These are phyloP conservation scores for Penicillium capsulatum DNA, from an alignment of 2,329 filamentous ascomycete species.

Conservation along the genomic window DNA sequence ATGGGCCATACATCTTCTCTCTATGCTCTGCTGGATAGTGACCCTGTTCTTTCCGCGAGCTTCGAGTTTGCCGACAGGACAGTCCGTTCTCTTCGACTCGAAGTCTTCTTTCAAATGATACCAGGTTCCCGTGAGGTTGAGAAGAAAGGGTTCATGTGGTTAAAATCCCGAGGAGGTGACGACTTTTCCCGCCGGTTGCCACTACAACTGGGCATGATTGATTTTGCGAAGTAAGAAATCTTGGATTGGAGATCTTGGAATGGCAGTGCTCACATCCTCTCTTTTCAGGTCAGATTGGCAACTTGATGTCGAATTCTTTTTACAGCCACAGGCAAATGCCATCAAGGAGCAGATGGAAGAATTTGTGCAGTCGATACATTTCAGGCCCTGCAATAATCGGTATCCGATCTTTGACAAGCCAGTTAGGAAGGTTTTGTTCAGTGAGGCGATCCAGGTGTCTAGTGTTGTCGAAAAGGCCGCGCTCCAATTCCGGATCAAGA, in stretches of 20 bases:
- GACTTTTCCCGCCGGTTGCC: constrained; percentile 16
- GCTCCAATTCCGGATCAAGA: constrained; percentile 37
- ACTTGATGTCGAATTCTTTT: constrained; percentile 39
- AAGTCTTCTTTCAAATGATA: background rate
- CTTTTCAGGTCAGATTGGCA: constrained; percentile 38
- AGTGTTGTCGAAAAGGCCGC: constrained; percentile 39
- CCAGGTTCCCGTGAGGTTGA: background rate
- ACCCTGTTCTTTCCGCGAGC: constrained; percentile 37
- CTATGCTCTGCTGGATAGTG: constrained; percentile 21
- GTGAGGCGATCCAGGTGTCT: constrained; percentile 23
- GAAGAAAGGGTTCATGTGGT: constrained; percentile 30
- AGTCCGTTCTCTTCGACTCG: constrained; percentile 29
- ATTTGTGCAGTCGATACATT: constrained; percentile 3
- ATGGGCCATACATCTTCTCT: constrained; percentile 15
- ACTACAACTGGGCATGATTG: constrained; percentile 36
- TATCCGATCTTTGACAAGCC: constrained; percentile 22
- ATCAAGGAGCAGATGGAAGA: constrained; percentile 18
- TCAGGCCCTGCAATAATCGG: constrained; percentile 1
- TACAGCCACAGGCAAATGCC: constrained; percentile 29
- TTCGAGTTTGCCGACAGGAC: constrained; percentile 38
- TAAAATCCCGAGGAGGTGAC: constrained; percentile 27
- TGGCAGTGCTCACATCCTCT: background rate
- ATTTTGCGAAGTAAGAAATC: constrained; percentile 33
- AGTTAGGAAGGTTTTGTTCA: constrained; percentile 31
- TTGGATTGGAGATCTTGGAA: background rate